These are phyloP conservation scores for Termitomyces sp. DNA, from an alignment of 768 basidiomycete species.

Conservation along the genomic window DNA sequence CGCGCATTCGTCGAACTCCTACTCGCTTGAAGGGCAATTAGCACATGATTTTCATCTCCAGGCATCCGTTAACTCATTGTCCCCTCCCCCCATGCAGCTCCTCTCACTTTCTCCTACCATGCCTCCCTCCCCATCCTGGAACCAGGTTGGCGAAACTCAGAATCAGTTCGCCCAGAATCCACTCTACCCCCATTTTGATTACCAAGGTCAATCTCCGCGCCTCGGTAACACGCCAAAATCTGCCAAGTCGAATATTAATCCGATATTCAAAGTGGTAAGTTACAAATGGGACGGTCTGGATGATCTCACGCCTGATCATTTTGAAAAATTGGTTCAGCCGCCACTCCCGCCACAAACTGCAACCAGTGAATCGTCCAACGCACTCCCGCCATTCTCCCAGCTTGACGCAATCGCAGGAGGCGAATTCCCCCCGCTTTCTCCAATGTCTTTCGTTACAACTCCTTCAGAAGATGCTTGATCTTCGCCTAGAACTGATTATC, in stretches of 20 bases:
- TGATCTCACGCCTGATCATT: constrained; percentile 28
- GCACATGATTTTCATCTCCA: constrained; percentile 69
- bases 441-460: constrained; percentile 58
- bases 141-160: constrained; percentile 37
- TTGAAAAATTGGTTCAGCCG: constrained; percentile 36
- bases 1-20: constrained; percentile 74
- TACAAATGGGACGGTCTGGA: constrained; percentile 32
- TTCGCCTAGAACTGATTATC: constrained; percentile 10
- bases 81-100: constrained; percentile 72
- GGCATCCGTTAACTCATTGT: constrained; percentile 63
- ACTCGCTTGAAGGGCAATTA: constrained; percentile 71
- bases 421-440: constrained; percentile 66
- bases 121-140: constrained; percentile 51
- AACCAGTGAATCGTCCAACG: constrained; percentile 20
- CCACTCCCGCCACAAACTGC: constrained; percentile 43
- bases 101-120: constrained; percentile 66
- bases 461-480: constrained; percentile 40
- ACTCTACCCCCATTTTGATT: constrained; percentile 44
- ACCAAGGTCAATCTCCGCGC: constrained; percentile 51
- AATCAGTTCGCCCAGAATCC: constrained; percentile 21
- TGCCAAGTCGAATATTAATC: constrained; percentile 70
- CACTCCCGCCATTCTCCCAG: constrained; percentile 60
- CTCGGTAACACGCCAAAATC: constrained; percentile 58
- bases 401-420: constrained; percentile 81
- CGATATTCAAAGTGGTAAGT: constrained; percentile 90